Base-by-base conservation (phyloP, 1,284 basidiomycete genomes). In the Cryptococcus depauperatus region DNA sequence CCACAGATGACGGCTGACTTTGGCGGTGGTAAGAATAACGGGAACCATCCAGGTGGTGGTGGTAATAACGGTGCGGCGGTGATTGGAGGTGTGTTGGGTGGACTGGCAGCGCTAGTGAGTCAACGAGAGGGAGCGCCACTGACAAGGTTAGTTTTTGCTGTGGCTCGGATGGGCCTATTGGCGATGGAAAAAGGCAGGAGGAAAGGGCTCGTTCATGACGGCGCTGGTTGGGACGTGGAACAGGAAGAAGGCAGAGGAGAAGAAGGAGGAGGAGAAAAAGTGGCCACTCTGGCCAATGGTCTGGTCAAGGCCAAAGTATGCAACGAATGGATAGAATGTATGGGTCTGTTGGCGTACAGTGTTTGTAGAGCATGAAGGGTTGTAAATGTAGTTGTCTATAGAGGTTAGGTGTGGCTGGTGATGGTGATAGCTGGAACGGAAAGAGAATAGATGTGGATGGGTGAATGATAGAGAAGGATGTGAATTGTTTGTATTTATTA, bases 241-340 rank as follows among this genome's bases (percentile, higher is more conserved):
- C 29, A 18, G 35, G 35, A 30, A 30, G 29, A 30, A 10, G 29
- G 29, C 2, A 30, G 25, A 42, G 14, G n/a, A 10, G 10, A 10
- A n/a, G 29, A 30, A 10, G n/a, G 10, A 10, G 29, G 44, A 37
- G 21, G 44, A 50, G 35, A 46, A 51, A 5, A 52, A 59, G 13
- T 58, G 55, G 32, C 52, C 55, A 30, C 32, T 57, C 0, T 62
- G 60, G 60, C 56, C 58, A 4, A 60, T 60, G 56, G 32, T 62
- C 25, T 51, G 50, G 29, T 55, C 45, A 30, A 44, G 48, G 32
- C 52, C 55, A 7, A 50, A 51, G 27, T 51, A 51, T 32, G 42
- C 37, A 30, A 29, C n/a, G n/a, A 30, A 30, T 9, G 9, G 9
- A 30, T n/a, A 30, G 28, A n/a, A n/a, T 30, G n/a, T 30, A 30